Base-by-base conservation (phyloP, 306 rosid genomes). In the Styphnolobium japonicum region DNA sequence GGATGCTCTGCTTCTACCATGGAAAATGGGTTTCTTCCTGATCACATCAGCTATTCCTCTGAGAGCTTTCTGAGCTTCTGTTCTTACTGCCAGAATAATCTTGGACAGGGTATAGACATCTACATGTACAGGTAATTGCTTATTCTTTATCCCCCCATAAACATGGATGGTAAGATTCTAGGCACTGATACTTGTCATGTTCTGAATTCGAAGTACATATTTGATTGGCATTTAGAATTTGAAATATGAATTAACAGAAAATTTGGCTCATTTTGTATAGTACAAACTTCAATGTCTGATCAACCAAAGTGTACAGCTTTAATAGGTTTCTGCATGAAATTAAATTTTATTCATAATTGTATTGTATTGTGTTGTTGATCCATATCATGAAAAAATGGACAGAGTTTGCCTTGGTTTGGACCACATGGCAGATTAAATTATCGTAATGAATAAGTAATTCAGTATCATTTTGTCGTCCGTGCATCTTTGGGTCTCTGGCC, bases 101-200 rank as follows among this genome's bases (percentile, higher is more conserved):
- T 92, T 25, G 84, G 63, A 3, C 88, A 62, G 42, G 90, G 86
- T 1, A 76, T 77, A 27, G 95, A 92, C 82, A 90, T 89, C 56
- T 92, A 81, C 90, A 92, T 92, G 90, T 90, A 89, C 92, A 90
- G 93, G 97, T 92, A 72, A n/a, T 67, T 51, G 1, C 7, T 29
- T 61, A 7, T 48, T 33, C 61, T 39, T 33, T 22, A 15, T 34
- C 65, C 33, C 65, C 33, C 29, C 37, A 10, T 71, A 8, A 22
- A 46, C 7, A 21, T 22, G 39, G 37, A 10, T n/a, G 36, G 16
- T 31, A 12, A 12, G 55, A 58, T 58, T 29, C 19, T 21, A 5
- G 36, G 7, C 21, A 45, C 7, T 4, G 1, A 46, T 46, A 16
- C 15, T 8, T 23, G 46, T 29, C 14, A 33, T 15, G 37, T 34